Evolutionary conservation across 495 filamentous ascomycete species (phyloP), one percentile per base, ranked within the genome.

Genomic region (Podospora tetraspora): DNA sequence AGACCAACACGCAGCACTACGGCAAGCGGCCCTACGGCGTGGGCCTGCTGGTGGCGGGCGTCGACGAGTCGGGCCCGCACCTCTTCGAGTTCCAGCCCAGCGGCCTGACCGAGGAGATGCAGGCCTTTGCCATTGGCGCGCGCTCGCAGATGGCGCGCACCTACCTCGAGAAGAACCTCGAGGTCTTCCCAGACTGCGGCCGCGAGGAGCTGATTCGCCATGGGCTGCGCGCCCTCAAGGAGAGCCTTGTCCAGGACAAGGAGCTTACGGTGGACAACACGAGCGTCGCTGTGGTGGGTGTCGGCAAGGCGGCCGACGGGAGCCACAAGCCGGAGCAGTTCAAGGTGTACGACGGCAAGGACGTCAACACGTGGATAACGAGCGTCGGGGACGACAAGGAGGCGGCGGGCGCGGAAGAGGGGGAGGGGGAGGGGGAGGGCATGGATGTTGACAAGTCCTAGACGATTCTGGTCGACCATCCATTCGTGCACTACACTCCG

Each of bases 11-110:
- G 65, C 95, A 99, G 82, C 91, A 96, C 74, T 97, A 97, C 84
- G 94, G 94, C 70, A 94, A 92, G 79, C 91, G 95, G 66, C 95
- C 95, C 12, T 99, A 99, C 80, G 95, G 95, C 75, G 94, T 99
- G 19, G 95, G 95, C 1, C 84, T 99, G 56, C 87, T 99, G 34
- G 90, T 98, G 62, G 94, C 93, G 3, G 95, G 95, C 66, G 92
- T 97, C 60, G 96, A 99, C 79, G 91, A 94, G 71, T 87, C 89
- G 13, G 95, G 95, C 27, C 92, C 95, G 21, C 95, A 98, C 82
- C 85, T 99, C 22, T 99, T 96, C 83, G 95, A 99, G 82, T 99
- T 99, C 87, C 94, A 97, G 81, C 95, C 95, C 8, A 91, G 87
- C 57, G 95, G 95, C 32, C 89, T 98, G 86, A 96, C 93, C 71